Evolutionary conservation across 2,329 filamentous ascomycete genomes (phyloP).

Genomic region (Ophioceras dolichostomum): DNA sequence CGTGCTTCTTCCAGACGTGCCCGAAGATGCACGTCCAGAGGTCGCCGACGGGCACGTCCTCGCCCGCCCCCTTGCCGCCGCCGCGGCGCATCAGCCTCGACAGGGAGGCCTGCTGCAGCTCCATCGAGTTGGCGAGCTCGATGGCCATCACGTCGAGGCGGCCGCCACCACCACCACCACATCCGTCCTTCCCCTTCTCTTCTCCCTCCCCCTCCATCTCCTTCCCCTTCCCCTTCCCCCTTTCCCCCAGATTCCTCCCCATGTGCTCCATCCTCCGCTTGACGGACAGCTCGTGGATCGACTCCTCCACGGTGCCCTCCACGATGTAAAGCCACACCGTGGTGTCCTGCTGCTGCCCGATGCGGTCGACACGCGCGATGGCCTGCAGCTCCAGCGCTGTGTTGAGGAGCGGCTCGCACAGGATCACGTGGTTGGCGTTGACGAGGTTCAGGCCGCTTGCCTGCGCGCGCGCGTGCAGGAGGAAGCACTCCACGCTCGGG

Average conservation of each 20-base stretch:
- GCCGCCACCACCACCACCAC: conserved; percentile 15
- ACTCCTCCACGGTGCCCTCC: conserved; percentile 82
- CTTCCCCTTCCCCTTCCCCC: conserved; percentile 20
- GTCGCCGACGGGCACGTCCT: conserved; percentile 66
- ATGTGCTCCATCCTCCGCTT: conserved; percentile 69
- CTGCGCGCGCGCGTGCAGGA: conserved; percentile 81
- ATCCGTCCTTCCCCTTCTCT: background rate
- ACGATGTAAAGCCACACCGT: conserved; percentile 94
- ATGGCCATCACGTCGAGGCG: conserved; percentile 10
- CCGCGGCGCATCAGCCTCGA: conserved; percentile 59
- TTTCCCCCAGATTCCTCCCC: conserved; percentile 1
- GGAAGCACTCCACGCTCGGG: conserved; percentile 63
- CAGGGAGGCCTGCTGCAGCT: conserved; percentile 63
- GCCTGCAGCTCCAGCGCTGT: conserved; percentile 90
- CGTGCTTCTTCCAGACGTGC: conserved; percentile 24
- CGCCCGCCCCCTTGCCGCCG: conserved; percentile 58
- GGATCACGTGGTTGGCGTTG: conserved; percentile 85
- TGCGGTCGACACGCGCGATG: conserved; percentile 88
- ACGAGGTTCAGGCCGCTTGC: conserved; percentile 83
- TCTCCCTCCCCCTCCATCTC: background rate
- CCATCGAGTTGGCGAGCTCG: conserved; percentile 68
- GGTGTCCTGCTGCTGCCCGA: conserved; percentile 77
- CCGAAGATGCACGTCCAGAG: conserved; percentile 87
- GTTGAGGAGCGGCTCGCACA: conserved; percentile 89
- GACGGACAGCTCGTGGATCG: conserved; percentile 80